Base-by-base conservation (phyloP, 2,329 filamentous ascomycete genomes). In the Fusarium duplospermum region DNA sequence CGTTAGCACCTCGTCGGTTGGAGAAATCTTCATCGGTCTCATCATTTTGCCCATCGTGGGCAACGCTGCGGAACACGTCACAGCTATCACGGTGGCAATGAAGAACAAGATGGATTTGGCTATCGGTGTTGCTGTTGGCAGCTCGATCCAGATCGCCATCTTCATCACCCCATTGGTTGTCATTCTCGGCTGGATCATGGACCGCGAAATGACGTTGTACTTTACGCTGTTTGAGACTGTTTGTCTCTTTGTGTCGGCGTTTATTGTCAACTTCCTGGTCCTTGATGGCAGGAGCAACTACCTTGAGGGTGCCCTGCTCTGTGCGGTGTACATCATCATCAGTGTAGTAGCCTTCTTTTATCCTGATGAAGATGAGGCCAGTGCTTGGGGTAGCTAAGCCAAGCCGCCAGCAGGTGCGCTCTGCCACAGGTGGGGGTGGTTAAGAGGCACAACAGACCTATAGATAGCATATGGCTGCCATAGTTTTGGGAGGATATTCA, bases 161-260 rank as follows among this genome's bases (percentile, higher is more conserved):
- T 92, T 93, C 78, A 87, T 93, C 62, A 93, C 92, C 5, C 92
- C 92, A 0, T 84, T 93, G 20, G 87, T 93, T 35, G 92, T 94
- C 35, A 89, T 93, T 27, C 84, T 93, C 22, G 92, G 91, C n/a
- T 94, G 92, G 92, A 88, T 87, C 69, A 88, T 93, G 81, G 83
- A 87, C 70, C 89, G 88, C 69, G 86, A 91, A n/a, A 93, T 94
- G 91, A 89, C 92, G 31, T 87, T 97, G 36, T 95, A 96, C 85
- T 97, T 97, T 82, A 94, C 94, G 69, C 88, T 94, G 58, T 97
- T 97, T 82, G 94, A 97, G 87, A 97, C 94, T 0, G 93, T 96
- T 24, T 94, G 93, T 66, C 89, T 97, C 78, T 97, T 97, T 82
- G 90, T 96, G 61, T 93, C 91, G 61, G 92, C 94, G 9, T 91